Percentiles rank a stretch among this genome's conserved stretches.
phyloP scores from a whole-genome alignment of 345 rosid genomes.

The Excoecaria agallocha region DNA sequence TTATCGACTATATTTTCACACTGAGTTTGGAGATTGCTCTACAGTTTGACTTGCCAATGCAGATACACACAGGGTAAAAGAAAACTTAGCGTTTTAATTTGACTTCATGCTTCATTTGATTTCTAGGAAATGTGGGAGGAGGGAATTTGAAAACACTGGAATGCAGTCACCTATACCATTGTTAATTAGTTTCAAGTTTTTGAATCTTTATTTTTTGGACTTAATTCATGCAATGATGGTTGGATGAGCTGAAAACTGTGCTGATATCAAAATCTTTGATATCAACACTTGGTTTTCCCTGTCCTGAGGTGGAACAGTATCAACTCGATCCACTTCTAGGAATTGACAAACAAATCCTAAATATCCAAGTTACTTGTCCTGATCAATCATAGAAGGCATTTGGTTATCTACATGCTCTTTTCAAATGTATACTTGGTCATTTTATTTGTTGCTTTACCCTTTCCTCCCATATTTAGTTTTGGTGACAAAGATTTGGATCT shows the following conservation, averaged over 20 bases:
- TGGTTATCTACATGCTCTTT: not conserved
- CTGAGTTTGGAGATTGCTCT: conserved; percentile 65
- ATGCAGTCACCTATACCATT: not conserved
- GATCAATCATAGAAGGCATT: not conserved
- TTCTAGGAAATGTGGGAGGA: conserved; percentile 5
- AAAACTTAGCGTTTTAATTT: conserved; percentile 17
- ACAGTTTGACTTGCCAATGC: conserved; percentile 69
- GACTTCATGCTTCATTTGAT: conserved; percentile 7
- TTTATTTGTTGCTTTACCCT: conserved; percentile 9
- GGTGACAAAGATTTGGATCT: conserved; percentile 95
- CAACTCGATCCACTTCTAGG: conserved; percentile 5
- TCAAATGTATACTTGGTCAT: not conserved
- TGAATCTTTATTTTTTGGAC: not conserved
- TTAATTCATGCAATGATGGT: not conserved
- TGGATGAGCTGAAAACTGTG: too few species aligned
- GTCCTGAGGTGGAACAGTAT: not conserved
- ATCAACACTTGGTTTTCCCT: not conserved
- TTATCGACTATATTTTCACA: conserved; percentile 72
- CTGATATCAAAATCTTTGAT: not conserved
- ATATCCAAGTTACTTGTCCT: conserved; percentile 15
- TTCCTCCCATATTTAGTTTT: conserved; percentile 44
- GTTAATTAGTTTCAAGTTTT: not conserved
- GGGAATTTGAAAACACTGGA: conserved; percentile 1
- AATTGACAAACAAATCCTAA: conserved; percentile 1
- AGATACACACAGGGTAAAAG: conserved; percentile 93